Evolutionary conservation across 176 grass and related monocot genomes (phyloP).

Genomic region (Echinochloa phyllopogon): DNA sequence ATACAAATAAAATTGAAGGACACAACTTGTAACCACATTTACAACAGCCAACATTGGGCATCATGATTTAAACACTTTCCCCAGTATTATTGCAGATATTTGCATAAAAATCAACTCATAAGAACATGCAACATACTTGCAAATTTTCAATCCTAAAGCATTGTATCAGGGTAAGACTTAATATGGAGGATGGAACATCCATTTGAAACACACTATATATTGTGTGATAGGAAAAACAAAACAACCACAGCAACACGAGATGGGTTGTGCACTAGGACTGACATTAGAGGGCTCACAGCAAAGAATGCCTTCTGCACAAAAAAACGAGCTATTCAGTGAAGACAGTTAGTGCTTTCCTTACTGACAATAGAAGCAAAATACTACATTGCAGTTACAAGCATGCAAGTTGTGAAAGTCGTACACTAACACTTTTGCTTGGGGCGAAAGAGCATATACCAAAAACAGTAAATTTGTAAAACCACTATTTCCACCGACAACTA

Average conservation of each 20-base stretch:
- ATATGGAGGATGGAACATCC: not conserved
- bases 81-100: not conserved
- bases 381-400: not conserved
- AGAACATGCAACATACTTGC: not conserved
- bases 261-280: not conserved
- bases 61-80: not conserved
- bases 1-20: not conserved
- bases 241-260: no score
- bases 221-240: not conserved
- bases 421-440: no score
- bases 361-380: conserved; percentile 12
- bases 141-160: not conserved
- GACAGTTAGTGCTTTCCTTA: conserved; percentile 19
- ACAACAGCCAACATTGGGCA: not conserved
- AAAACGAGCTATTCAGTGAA: not conserved
- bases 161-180: not conserved
- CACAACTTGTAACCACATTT: not conserved
- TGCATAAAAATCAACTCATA: not conserved
- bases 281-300: not conserved
- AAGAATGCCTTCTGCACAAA: not conserved
- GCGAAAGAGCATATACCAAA: not conserved
- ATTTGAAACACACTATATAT: not conserved
- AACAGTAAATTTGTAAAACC: not conserved
- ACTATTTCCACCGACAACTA: not conserved
- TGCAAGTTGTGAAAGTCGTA: not conserved